Base-by-base conservation (phyloP, 2,329 filamentous ascomycete species). In the Hypoxylon sp. region DNA sequence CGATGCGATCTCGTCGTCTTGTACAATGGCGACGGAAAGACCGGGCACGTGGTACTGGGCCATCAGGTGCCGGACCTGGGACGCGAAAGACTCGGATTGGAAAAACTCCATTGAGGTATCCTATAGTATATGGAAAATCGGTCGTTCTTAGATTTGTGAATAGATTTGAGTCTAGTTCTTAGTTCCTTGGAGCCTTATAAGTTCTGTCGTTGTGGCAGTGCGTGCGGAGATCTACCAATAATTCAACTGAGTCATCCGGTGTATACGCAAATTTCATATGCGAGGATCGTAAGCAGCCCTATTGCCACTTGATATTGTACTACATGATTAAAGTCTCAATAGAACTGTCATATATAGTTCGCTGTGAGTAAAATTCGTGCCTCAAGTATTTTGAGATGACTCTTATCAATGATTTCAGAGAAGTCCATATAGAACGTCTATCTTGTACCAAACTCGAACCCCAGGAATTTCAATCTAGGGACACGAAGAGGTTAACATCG, bases 1-100 rank as follows among this genome's bases (percentile, higher is more conserved):
- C 2, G 72, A 72, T 16, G 64, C 67, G 6, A 48, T 61, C 11
- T 68, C 37, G 16, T 71, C 63, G 43, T 62, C 66, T 19, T 74
- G 56, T 5, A 71, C 30, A 21, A 74, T 27, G 1, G 71, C 73
- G 12, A 74, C 43, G 9, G 70, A 55, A 11, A 75, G 52, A 2
- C 73, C 74, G 2, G 73, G 70, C 3, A 74, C 63, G 19, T 71
- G 71, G 21, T 77, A 43, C 46, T 69, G 52, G 8, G 58, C 29
- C 64, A 72, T 74, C 8, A 72, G 50, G 27, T 70, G 47, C 41
- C 55, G 43, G 1, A 70, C 64, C 23, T 54, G 67, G 3, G 65
- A 45, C 7, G 65, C 12, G 54, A 74, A 72, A 1, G 46, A 23
- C 5, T 59, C 43, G 6, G 70, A 71, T 4, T 48, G 2, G 29